phyloP scores from a whole-genome alignment of 108 stramenopile species.

The Nannochloropsis granulata region DNA sequence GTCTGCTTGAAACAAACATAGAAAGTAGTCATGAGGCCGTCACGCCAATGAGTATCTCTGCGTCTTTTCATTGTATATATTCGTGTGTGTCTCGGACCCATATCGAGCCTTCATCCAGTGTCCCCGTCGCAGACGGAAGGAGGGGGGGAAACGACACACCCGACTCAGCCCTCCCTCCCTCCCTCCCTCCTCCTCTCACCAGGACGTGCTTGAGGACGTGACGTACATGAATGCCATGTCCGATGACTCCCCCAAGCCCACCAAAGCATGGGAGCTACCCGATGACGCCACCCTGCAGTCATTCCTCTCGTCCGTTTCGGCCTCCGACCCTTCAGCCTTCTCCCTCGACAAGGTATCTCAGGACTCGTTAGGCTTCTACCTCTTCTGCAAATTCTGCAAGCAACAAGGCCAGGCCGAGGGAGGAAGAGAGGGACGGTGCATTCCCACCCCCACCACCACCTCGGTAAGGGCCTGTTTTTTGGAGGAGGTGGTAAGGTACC shows the following conservation, averaged over 20 bases:
- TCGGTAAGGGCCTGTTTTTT: background rate
- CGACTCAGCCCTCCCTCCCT: background rate
- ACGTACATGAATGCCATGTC: slow-evolving; percentile 32
- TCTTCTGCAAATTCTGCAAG: slow-evolving; percentile 3
- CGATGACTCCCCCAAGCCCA: slow-evolving; percentile 30
- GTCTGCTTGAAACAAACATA: too few species aligned
- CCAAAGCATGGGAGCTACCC: slow-evolving; percentile 28
- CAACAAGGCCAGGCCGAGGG: background rate
- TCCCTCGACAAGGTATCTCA: slow-evolving; percentile 8
- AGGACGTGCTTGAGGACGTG: slow-evolving; percentile 35
- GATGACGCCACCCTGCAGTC: slow-evolving; percentile 17
- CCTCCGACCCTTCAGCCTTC: background rate
- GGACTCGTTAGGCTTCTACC: slow-evolving; percentile 22
- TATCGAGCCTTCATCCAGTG: too few species aligned
- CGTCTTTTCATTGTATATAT: too few species aligned
- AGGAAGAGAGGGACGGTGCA: background rate
- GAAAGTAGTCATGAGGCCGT: too few species aligned
- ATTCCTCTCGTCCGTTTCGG: slow-evolving; percentile 4
- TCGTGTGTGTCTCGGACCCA: too few species aligned
- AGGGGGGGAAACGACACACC: too few species aligned
- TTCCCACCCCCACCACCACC: background rate
- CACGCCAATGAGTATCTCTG: too few species aligned
- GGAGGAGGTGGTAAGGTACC: background rate
- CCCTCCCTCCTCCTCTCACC: background rate
- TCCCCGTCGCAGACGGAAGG: too few species aligned